A percentile compares a stretch with the other conserved stretches of the same genome.
phyloP scores from a whole-genome alignment of 75 land plant species.

The Picea glauca region DNA sequence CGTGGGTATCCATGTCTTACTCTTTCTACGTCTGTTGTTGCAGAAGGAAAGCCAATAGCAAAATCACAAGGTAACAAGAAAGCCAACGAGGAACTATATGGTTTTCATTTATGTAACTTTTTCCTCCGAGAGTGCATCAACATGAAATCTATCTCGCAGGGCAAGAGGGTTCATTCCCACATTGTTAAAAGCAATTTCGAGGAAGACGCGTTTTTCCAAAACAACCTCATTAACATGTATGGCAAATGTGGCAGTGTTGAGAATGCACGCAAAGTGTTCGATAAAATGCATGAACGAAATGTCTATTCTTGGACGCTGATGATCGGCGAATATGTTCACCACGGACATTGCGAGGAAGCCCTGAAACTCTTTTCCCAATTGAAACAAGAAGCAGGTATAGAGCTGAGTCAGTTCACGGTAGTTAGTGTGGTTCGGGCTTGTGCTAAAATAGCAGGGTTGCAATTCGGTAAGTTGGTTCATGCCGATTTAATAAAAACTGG shows the following conservation, averaged over 20 bases:
- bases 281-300: conserved; percentile 26
- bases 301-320: conserved; percentile 40
- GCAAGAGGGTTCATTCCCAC: conserved; percentile 28
- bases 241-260: conserved; percentile 22
- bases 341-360: conserved; percentile 29
- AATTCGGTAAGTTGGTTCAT: not conserved
- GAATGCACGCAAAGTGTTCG: conserved; percentile 34
- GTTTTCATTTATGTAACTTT: no score
- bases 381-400: conserved; percentile 17
- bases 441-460: conserved; percentile 33
- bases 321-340: conserved; percentile 26
- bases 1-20: no score
- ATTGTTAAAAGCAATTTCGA: conserved; percentile 14
- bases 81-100: no score
- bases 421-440: conserved; percentile 50
- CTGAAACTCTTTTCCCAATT: conserved; percentile 14
- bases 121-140: not conserved
- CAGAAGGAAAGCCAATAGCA: no score
- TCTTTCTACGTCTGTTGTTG: no score
- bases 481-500: not conserved
- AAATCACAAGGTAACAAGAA: no score
- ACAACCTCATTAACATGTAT: conserved; percentile 45
- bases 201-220: conserved; percentile 25
- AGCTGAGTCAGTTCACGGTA: conserved; percentile 31
- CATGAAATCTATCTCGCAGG: conserved; percentile 6